phyloP scores from a whole-genome alignment of 169 alveolate genomes.

The Perkinsus marinus region DNA sequence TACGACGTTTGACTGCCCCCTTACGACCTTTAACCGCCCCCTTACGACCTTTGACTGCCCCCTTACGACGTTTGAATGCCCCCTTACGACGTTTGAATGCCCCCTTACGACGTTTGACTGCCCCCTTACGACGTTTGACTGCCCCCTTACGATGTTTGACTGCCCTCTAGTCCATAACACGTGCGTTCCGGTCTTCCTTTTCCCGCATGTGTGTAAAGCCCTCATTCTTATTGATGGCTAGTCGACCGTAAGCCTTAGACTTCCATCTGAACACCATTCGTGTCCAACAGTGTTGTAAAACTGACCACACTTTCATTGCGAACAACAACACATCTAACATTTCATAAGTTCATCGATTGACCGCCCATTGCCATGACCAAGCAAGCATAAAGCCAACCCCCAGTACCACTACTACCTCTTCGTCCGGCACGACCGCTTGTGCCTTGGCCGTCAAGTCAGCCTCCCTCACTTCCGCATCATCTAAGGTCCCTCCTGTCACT shows the following conservation, averaged over 20 bases:
- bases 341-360: too few species aligned
- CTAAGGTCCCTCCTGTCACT: not conserved
- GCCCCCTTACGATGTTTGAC: not conserved
- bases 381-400: too few species aligned
- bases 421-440: not conserved
- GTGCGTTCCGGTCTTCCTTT: constrained; percentile 71
- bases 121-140: not conserved
- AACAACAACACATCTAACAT: too few species aligned
- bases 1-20: too few species aligned
- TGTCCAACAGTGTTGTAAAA: too few species aligned
- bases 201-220: constrained; percentile 70
- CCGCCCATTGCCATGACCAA: too few species aligned
- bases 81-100: too few species aligned
- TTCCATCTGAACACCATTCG: not conserved
- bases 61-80: constrained; percentile 1
- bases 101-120: too few species aligned
- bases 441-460: not conserved
- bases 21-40: too few species aligned
- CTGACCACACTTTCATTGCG: too few species aligned
- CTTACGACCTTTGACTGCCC: not conserved
- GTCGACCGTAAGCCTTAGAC: not conserved
- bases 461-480: not conserved
- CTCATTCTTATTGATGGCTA: constrained; percentile 55
- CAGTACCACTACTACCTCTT: not conserved
- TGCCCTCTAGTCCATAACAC: constrained; percentile 66